Evolutionary conservation across 306 rosid species (phyloP), one percentile per base, ranked within the genome.

Genomic region (Fragaria vesca): DNA sequence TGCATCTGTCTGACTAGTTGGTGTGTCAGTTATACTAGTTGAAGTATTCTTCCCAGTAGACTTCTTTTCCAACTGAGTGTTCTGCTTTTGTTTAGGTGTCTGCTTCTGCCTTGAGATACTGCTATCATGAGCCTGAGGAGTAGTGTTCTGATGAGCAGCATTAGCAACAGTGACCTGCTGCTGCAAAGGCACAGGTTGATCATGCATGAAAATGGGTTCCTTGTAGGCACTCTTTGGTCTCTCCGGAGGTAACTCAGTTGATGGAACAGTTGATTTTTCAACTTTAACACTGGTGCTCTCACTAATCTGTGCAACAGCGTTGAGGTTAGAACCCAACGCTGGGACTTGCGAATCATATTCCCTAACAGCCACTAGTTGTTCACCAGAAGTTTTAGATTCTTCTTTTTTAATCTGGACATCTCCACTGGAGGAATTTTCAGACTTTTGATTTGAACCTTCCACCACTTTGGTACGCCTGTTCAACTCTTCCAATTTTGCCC

Each of bases 401-500:
- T 83, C 86, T 78, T 74, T 84, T 89, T 83, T 85, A 80, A 80
- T 80, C 81, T 77, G 91, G 74, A 85, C 26, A 40, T 82, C 75
- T 85, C 81, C 83, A 78, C 78, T 80, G 45, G 86, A 62, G 75
- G 77, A 80, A 78, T 71, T 79, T 76, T 81, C 93, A 79, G 70
- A 45, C 78, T 80, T 79, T 73, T 79, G 83, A 70, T 55, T 85
- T 69, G 90, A 85, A 34, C 80, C 92, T 42, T 82, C 88, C 78
- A 60, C 82, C 36, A 80, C 83, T 81, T 75, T 86, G 45, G 88
- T 69, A 61, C 90, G 93, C 82, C 79, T 85, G 75, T 91, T 84
- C 81, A 91, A 83, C 87, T 93, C 99, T 72, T 95, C 97, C 78
- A 93, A 83, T 79, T 88, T 95, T 2, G 91, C 97, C 38, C 36